Evolutionary conservation across 1,284 basidiomycete genomes (phyloP).

Genomic region (Takashimella tepidaria): DNA sequence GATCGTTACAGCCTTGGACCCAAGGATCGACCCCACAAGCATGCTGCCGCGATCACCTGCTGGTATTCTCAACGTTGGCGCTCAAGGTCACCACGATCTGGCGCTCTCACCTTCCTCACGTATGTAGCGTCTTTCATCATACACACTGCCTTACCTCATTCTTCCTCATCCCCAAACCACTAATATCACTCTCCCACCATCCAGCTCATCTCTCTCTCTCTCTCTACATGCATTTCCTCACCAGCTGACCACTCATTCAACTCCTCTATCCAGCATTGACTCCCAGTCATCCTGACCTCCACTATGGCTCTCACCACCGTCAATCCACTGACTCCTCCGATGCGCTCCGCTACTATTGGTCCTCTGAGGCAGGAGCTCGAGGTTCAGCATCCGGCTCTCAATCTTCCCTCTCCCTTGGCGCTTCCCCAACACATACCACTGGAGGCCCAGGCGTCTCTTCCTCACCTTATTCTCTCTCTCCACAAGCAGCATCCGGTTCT

Average conservation of each 20-base stretch:
- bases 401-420: conserved; percentile 21
- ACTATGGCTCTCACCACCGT: conserved; percentile 8
- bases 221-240: background rate
- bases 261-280: background rate
- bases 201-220: conserved; percentile 14
- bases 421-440: conserved; percentile 12
- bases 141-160: background rate
- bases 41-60: conserved; percentile 2
- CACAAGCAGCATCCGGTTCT: background rate
- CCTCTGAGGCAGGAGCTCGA: conserved; percentile 35
- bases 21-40: background rate
- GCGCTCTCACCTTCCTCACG: background rate
- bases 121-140: background rate
- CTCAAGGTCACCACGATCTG: background rate
- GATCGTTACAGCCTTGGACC: background rate
- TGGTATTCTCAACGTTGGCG: background rate
- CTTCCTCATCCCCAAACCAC: background rate
- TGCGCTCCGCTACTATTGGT: conserved; percentile 43
- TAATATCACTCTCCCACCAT: conserved; percentile 9
- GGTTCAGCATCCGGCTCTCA: conserved; percentile 4
- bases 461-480: conserved; percentile 17
- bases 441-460: conserved; percentile 1
- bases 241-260: background rate
- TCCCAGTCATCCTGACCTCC: background rate
- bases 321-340: conserved; percentile 34